These are phyloP conservation scores for Trypanosoma boissoni DNA, from an alignment of 208 protist genomes.

Conservation along the genomic window DNA sequence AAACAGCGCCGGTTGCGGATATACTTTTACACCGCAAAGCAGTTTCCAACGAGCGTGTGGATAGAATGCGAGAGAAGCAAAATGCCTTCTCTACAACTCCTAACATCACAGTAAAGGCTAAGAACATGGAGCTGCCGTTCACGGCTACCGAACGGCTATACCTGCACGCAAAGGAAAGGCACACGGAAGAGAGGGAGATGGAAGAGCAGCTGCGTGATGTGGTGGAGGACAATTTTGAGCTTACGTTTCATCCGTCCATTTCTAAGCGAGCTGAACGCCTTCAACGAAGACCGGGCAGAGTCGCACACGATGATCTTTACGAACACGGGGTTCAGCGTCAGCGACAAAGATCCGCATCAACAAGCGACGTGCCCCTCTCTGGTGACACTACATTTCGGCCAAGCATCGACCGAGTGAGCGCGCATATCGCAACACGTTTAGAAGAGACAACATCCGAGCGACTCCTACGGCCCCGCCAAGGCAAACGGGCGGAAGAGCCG, in stretches of 20 bases:
- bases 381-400: slow-evolving; percentile 30
- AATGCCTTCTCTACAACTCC: not conserved
- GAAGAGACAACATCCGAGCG: slow-evolving; percentile 33
- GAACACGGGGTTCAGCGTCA: slow-evolving; percentile 18
- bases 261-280: slow-evolving; percentile 34
- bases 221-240: slow-evolving; percentile 5
- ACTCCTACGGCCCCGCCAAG: slow-evolving; percentile 25
- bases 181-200: slow-evolving; percentile 14
- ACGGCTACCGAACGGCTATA: slow-evolving; percentile 36
- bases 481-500: slow-evolving; percentile 1
- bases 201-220: slow-evolving; percentile 2
- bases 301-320: slow-evolving; percentile 40
- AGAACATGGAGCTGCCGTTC: slow-evolving; percentile 18
- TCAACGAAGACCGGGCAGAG: slow-evolving; percentile 17
- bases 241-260: slow-evolving; percentile 26
- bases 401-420: slow-evolving; percentile 38
- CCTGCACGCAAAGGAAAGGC: slow-evolving; percentile 26
- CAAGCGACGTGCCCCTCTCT: not conserved
- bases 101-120: slow-evolving; percentile 25
- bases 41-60: not conserved
- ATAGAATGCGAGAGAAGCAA: slow-evolving; percentile 3
- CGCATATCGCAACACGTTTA: slow-evolving; percentile 37
- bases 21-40: slow-evolving; percentile 12
- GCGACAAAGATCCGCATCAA: not conserved
- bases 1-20: slow-evolving; percentile 3